phyloP scores from a whole-genome alignment of 352 stramenopile genomes.

The Peronospora destructor region DNA sequence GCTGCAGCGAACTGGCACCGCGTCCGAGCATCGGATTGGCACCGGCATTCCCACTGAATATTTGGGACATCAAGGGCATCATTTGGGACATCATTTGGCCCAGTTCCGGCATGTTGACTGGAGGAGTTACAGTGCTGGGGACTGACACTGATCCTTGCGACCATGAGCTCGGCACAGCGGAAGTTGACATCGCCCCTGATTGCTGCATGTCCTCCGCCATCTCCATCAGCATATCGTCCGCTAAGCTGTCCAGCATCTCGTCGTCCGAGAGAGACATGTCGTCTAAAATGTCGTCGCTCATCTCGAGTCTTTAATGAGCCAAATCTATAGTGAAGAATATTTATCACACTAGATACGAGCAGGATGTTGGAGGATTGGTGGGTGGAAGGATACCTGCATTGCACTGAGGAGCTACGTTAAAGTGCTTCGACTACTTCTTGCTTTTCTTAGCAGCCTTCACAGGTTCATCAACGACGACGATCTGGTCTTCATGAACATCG shows the following conservation, averaged over 20 bases:
- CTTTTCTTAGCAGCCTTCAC: constrained; percentile 47
- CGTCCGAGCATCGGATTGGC: constrained; percentile 25
- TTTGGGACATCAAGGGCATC: constrained; percentile 85
- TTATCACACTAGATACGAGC: too few species aligned
- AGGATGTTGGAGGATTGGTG: too few species aligned
- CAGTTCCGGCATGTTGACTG: constrained; percentile 47
- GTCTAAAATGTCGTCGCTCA: constrained; percentile 75
- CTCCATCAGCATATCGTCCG: constrained; percentile 78
- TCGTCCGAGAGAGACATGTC: constrained; percentile 82
- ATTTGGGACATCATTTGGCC: constrained; percentile 83
- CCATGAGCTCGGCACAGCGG: constrained; percentile 24
- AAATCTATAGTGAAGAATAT: background rate
- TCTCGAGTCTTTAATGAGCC: constrained; percentile 9
- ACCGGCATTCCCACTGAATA: constrained; percentile 37
- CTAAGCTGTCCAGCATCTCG: constrained; percentile 73
- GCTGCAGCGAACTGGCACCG: constrained; percentile 27
- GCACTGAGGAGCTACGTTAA: background rate
- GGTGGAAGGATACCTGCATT: too few species aligned
- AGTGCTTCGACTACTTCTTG: constrained; percentile 27
- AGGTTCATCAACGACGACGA: constrained; percentile 63
- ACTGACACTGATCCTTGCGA: constrained; percentile 16
- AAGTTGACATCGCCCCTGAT: constrained; percentile 9
- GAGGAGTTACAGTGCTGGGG: constrained; percentile 2
- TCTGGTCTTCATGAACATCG: constrained; percentile 63
- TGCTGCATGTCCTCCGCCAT: constrained; percentile 31